Base-by-base conservation (phyloP, 768 basidiomycete genomes). In the Podaxis carcinomalis region DNA sequence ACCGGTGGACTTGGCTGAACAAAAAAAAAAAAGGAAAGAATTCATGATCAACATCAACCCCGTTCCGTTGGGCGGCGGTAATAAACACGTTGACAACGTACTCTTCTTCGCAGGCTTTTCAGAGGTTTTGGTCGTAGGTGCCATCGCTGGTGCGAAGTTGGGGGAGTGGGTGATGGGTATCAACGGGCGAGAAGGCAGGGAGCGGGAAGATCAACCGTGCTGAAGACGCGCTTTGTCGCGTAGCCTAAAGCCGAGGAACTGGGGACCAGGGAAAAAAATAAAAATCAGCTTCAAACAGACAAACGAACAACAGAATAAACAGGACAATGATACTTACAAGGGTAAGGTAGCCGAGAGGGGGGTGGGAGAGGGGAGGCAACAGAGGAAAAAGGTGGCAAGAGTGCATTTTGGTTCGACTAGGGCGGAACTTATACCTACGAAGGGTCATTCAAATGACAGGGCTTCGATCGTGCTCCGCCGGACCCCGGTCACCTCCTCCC, bases 21-120 rank as follows among this genome's bases (percentile, higher is more conserved):
- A 64, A 66, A 68, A 56, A 37, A 66, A 68, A 56, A 37, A 67
- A 54, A 19, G 42, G 49, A 60, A 57, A 44, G 64, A 69, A 35
- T 54, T 23, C 42, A 69, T 59, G 49, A 62, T 63, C 52, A 51
- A 60, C 63, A 70, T 64, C 58, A 59, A 55, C 56, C n/a, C 54
- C 27, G 63, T 56, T 63, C 57, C 51, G 13, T n/a, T 42, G 52
- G 52, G 51, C 59, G 58, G 35, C 21, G 37, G 47, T 37, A 50
- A 11, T 11, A 10, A 56, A n/a, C 44, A 49, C 46, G 36, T 55
- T 21, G 51, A 58, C 32, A 36, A 72, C 84, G 64, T 61, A 87
- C 87, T 77, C 68, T 86, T 88, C 72, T 79, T 85, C n/a, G 73
- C 71, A 1, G 78, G 77, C 69, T 81, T 84, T 59, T 79, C 79